phyloP scores from a whole-genome alignment of 2,329 filamentous ascomycete genomes.

The Fusarium luffae region DNA sequence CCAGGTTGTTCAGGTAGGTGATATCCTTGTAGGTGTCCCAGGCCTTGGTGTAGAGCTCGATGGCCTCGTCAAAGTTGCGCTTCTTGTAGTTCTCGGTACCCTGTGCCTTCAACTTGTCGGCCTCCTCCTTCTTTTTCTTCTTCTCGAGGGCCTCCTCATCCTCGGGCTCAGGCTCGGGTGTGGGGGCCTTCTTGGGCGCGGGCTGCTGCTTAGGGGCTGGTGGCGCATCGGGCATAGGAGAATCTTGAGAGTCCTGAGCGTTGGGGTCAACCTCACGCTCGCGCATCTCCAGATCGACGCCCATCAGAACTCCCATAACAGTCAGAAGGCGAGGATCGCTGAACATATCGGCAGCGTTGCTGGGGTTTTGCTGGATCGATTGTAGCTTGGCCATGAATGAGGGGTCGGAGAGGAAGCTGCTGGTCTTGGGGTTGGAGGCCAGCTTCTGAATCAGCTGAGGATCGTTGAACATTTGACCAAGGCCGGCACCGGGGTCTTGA shows the following conservation, averaged over 20 bases:
- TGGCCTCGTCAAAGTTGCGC: conserved; percentile 93
- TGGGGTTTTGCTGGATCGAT: conserved; percentile 82
- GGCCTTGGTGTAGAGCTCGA: conserved; percentile 92
- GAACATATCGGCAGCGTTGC: conserved; percentile 81
- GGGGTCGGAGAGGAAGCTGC: conserved; percentile 79
- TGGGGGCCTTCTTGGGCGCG: conserved; percentile 66
- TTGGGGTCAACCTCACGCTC: conserved; percentile 50
- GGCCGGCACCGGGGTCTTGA: conserved; percentile 74
- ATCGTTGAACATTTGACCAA: conserved; percentile 96
- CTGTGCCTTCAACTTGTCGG: conserved; percentile 92
- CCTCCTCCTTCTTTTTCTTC: conserved; percentile 90
- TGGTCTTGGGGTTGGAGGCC: conserved; percentile 93
- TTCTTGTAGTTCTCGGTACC: conserved; percentile 99
- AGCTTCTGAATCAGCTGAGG: conserved; percentile 91
- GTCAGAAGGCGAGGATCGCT: conserved; percentile 91
- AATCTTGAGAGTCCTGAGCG: conserved; percentile 61
- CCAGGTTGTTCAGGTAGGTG: conserved; percentile 96
- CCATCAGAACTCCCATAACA: conserved; percentile 92
- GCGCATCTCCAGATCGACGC: conserved; percentile 81
- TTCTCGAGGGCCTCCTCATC: conserved; percentile 87
- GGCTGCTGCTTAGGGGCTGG: conserved; percentile 40
- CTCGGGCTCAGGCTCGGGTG: conserved; percentile 72
- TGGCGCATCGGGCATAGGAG: conserved; percentile 79
- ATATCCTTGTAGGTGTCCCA: conserved; percentile 97
- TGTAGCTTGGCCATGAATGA: conserved; percentile 93